A percentile compares a stretch with the other conserved stretches of the same genome.
phyloP scores from a whole-genome alignment of 345 rosid species.

The Eucalyptus pauciflora region DNA sequence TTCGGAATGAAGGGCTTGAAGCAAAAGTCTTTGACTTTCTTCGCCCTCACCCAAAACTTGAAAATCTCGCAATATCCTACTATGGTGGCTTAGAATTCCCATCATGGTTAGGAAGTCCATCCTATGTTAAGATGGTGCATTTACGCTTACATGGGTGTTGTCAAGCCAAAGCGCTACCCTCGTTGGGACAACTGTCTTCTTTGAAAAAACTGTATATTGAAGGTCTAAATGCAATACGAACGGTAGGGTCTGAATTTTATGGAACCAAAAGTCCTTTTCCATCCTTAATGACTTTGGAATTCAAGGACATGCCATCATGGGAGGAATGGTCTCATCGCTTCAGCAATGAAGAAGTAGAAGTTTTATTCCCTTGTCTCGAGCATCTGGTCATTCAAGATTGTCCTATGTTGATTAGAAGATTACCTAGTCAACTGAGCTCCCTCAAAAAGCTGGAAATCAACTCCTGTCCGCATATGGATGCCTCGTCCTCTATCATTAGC shows the following conservation, averaged over 20 bases:
- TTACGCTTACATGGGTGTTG: rapidly evolving
- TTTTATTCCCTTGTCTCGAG: background rate
- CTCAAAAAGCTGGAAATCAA: background rate
- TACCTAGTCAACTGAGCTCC: background rate
- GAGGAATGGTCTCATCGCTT: background rate
- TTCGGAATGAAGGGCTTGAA: background rate
- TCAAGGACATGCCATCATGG: background rate
- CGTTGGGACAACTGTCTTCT: rapidly evolving
- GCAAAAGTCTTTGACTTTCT: background rate
- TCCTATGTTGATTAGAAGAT: background rate
- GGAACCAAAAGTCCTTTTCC: background rate
- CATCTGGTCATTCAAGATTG: rapidly evolving
- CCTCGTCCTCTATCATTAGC: rapidly evolving
- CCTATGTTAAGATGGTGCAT: background rate
- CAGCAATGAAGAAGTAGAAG: rapidly evolving
- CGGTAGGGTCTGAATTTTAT: background rate
- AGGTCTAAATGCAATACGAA: background rate
- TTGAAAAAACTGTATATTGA: rapidly evolving
- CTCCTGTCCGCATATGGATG: rapidly evolving
- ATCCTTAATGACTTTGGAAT: background rate
- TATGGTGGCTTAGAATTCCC: background rate
- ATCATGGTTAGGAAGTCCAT: background rate
- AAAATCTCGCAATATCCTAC: background rate
- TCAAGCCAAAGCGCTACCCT: rapidly evolving
- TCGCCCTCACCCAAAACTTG: background rate